A percentile compares a stretch with the other conserved stretches of the same genome.
Evolutionary conservation across 129 eudicot species (phyloP).

Genomic region (Artemisia tridentata): DNA sequence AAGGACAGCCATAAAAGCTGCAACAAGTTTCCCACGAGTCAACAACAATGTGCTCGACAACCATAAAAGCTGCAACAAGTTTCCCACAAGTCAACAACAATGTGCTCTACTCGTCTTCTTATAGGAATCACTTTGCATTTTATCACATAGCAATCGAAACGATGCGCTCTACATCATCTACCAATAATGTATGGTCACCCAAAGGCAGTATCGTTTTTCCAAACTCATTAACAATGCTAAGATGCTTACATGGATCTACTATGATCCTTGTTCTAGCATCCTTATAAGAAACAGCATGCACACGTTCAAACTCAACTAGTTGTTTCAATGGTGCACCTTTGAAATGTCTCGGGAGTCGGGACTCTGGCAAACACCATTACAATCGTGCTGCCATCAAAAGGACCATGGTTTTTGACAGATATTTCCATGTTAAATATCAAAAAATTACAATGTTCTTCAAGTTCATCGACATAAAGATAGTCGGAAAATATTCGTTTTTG

Average conservation of each 20-base stretch:
- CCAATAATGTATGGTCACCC: constrained; percentile 59
- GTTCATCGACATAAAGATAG: constrained; percentile 48
- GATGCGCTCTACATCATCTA: constrained; percentile 50
- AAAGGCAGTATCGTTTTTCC: constrained; percentile 66
- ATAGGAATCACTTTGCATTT: not conserved
- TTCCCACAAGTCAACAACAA: constrained; percentile 14
- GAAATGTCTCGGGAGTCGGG: constrained; percentile 15
- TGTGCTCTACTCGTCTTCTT: not conserved
- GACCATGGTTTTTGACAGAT: constrained; percentile 58
- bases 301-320: constrained; percentile 69
- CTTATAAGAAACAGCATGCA: constrained; percentile 35
- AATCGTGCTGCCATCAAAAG: constrained; percentile 57
- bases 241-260: constrained; percentile 73
- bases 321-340: constrained; percentile 68
- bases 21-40: not conserved
- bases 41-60: constrained; percentile 29
- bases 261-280: constrained; percentile 34
- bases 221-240: constrained; percentile 57
- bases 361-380: constrained; percentile 57
- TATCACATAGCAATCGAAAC: constrained; percentile 47
- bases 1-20: too few species aligned
- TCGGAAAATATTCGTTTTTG: constrained; percentile 28
- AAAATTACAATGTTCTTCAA: constrained; percentile 49
- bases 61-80: too few species aligned
- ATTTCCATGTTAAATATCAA: constrained; percentile 56